Evolutionary conservation across 176 grass and related monocot genomes (phyloP).

Genomic region (Luzula sylvatica): DNA sequence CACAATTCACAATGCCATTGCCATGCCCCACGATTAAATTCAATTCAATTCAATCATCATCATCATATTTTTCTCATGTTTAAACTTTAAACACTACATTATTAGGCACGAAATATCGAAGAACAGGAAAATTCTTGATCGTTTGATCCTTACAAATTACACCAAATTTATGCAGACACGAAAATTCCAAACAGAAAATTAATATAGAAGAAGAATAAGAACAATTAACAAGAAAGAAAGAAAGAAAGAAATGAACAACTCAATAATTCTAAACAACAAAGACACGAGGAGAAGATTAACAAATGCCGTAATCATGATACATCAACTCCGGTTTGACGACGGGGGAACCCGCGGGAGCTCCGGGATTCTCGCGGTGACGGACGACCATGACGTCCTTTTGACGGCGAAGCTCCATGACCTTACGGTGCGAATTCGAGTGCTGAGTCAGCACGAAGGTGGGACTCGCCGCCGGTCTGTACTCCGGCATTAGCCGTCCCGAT

Average conservation of each 20-base stretch:
- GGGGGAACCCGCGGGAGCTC: conserved; percentile 22
- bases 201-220: conserved; percentile 31
- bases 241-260: conserved; percentile 4
- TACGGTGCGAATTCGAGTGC: conserved; percentile 99
- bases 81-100: no score
- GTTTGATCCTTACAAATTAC: conserved; percentile 52
- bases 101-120: background rate
- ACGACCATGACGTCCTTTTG: conserved; percentile 76
- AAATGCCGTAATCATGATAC: conserved; percentile 77
- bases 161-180: conserved; percentile 28
- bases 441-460: conserved; percentile 94
- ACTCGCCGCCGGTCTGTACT: conserved; percentile 90
- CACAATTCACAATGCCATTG: conserved; percentile 7
- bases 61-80: no score
- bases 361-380: conserved; percentile 43
- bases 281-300: conserved; percentile 29
- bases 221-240: conserved; percentile 24
- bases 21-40: background rate
- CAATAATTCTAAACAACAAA: conserved; percentile 28
- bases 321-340: conserved; percentile 56
- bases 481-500: conserved; percentile 76
- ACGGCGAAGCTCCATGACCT: conserved; percentile 96
- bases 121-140: conserved; percentile 25
- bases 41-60: no score
- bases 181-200: conserved; percentile 44